Conservation (phyloP, 495 filamentous ascomycete species). For the Aspergillus avenaceus region DNA sequence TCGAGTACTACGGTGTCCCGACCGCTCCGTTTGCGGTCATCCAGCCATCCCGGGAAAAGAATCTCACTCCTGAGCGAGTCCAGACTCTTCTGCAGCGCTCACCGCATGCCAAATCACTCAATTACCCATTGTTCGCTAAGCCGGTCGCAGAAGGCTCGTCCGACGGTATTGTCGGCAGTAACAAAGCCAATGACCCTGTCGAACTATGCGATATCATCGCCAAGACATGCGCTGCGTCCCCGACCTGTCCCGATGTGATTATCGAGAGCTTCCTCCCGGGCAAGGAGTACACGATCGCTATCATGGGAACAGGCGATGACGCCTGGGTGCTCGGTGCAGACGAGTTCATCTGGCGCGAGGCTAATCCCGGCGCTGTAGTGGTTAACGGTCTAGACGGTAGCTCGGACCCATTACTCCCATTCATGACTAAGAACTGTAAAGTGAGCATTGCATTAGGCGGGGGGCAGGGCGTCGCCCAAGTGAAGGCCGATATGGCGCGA, state of each 20-base stretch:
- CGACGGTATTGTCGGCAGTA: neutral
- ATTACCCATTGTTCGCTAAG: slow-evolving; percentile 5
- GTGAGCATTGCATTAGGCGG: neutral
- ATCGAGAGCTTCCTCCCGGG: slow-evolving; percentile 5
- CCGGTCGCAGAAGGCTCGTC: slow-evolving; percentile 4
- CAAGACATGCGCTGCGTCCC: neutral
- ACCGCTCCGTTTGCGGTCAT: slow-evolving; percentile 1
- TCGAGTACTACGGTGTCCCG: slow-evolving; percentile 2
- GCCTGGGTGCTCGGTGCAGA: slow-evolving; percentile 2
- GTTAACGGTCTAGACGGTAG: neutral
- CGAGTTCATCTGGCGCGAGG: slow-evolving; percentile 1
- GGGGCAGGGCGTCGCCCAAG: neutral
- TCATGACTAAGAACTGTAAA: slow-evolving; percentile 4
- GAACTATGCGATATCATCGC: neutral
- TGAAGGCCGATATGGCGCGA: neutral
- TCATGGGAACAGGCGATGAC: slow-evolving; percentile 2
- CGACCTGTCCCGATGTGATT: neutral
- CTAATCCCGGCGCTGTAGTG: neutral
- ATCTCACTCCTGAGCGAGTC: neutral
- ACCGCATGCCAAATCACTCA: neutral
- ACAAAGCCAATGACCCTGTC: neutral
- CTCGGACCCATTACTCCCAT: neutral
- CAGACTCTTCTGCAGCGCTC: neutral
- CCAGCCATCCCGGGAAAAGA: neutral
- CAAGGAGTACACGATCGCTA: slow-evolving; percentile 3